phyloP scores from a whole-genome alignment of 768 basidiomycete genomes.

The Calocybe gangraenosa region DNA sequence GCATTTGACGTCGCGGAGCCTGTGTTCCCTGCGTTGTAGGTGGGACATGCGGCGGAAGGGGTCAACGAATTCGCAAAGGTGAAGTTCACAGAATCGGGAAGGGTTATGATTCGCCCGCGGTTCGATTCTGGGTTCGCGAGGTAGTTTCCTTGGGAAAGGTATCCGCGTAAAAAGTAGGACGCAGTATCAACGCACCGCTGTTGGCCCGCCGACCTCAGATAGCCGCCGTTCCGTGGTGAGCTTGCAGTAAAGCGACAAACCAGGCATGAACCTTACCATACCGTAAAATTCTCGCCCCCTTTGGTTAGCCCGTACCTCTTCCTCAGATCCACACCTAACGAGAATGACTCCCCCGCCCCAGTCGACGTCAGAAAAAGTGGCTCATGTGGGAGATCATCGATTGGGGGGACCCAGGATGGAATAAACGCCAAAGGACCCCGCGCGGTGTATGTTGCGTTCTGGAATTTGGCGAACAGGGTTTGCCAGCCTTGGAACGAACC shows the following conservation, averaged over 20 bases:
- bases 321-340: conserved; percentile 33
- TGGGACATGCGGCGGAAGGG: conserved; percentile 34
- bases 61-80: conserved; percentile 42
- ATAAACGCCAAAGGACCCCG: conserved; percentile 35
- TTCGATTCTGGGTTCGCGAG: conserved; percentile 23
- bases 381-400: conserved; percentile 34
- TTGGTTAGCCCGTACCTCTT: conserved; percentile 35
- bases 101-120: conserved; percentile 29
- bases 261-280: conserved; percentile 27
- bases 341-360: conserved; percentile 35
- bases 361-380: conserved; percentile 35
- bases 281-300: conserved; percentile 36
- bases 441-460: conserved; percentile 35
- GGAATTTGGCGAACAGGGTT: conserved; percentile 32
- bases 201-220: conserved; percentile 34
- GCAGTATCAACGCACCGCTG: conserved; percentile 40
- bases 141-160: conserved; percentile 40
- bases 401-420: conserved; percentile 34
- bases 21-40: conserved; percentile 27
- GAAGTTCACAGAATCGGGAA: conserved; percentile 37
- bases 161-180: conserved; percentile 34
- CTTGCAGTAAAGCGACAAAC: too few relatives aligned
- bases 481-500: conserved; percentile 37
- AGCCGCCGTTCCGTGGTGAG: too few relatives aligned
- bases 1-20: conserved; percentile 20